Percentiles rank a stretch among this genome's conserved stretches.
These are phyloP conservation scores for Orychophragmus violaceus DNA, from an alignment of 345 rosid genomes.

Conservation along the genomic window DNA sequence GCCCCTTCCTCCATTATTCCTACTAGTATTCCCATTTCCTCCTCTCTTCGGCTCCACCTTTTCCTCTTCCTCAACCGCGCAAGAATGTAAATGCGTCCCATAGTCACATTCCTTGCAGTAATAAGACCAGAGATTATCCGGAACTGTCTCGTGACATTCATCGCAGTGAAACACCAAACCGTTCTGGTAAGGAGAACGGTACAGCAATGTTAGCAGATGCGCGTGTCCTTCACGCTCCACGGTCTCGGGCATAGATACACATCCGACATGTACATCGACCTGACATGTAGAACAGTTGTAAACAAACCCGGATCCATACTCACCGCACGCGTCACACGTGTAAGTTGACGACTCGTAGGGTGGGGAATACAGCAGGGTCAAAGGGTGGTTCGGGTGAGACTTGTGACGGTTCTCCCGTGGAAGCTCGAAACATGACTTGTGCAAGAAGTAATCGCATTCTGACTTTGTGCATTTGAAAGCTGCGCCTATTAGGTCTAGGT, in stretches of 20 bases:
- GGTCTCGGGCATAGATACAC: constrained; percentile 13
- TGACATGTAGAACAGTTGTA: constrained; percentile 22
- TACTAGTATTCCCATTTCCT: not conserved
- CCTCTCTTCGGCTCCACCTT: constrained; percentile 1
- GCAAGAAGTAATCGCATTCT: constrained; percentile 26
- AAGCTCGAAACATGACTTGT: constrained; percentile 33
- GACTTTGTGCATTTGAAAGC: constrained; percentile 32
- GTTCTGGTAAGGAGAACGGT: constrained; percentile 17
- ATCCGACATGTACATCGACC: constrained; percentile 21
- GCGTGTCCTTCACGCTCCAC: constrained; percentile 26
- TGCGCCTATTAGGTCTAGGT: constrained; percentile 20
- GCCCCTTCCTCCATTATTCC: constrained; percentile 15
- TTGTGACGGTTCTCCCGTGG: constrained; percentile 20
- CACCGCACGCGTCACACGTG: constrained; percentile 12
- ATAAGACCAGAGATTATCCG: constrained; percentile 21
- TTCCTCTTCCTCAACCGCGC: constrained; percentile 6
- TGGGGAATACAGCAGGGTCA: constrained; percentile 19
- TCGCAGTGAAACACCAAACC: constrained; percentile 6
- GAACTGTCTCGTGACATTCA: constrained; percentile 13
- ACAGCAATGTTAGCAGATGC: constrained; percentile 12
- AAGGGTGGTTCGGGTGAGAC: constrained; percentile 27
- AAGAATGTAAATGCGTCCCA: constrained; percentile 27
- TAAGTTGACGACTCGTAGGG: constrained; percentile 21
- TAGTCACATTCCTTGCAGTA: constrained; percentile 31
- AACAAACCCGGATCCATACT: constrained; percentile 25